These are phyloP conservation scores for Monosporozyma unispora DNA, from an alignment of 805 yeast genomes.

Conservation along the genomic window DNA sequence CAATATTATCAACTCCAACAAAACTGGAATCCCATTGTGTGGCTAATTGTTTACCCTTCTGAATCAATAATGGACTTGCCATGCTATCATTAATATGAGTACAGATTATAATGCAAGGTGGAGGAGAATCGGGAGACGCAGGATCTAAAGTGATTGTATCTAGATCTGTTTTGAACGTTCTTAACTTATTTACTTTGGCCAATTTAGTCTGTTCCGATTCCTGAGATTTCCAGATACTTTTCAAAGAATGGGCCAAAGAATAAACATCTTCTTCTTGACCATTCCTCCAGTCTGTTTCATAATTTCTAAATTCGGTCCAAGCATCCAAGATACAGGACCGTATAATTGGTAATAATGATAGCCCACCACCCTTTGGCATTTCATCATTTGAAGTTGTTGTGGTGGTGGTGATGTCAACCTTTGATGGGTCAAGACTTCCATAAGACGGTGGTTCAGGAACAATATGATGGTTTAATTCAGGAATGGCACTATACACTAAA, in stretches of 20 bases:
- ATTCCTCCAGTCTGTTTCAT: constrained; percentile 46
- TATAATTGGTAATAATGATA: constrained; percentile 34
- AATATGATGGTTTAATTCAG: constrained; percentile 34
- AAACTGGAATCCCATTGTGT: constrained; percentile 57
- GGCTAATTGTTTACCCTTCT: constrained; percentile 50
- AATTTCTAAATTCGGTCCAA: constrained; percentile 58
- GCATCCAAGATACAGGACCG: constrained; percentile 57
- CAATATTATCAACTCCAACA: constrained; percentile 48
- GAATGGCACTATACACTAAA: constrained; percentile 60
- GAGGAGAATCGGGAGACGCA: constrained; percentile 37
- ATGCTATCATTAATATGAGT: constrained; percentile 51
- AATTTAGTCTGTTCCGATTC: constrained; percentile 23
- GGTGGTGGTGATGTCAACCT: not conserved
- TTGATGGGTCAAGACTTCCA: not conserved
- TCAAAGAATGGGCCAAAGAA: constrained; percentile 48
- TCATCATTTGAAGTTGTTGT: not conserved
- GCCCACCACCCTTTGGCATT: constrained; percentile 19
- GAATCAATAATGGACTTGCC: constrained; percentile 52
- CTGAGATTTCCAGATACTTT: constrained; percentile 45
- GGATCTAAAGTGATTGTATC: constrained; percentile 31
- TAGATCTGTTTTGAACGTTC: constrained; percentile 25
- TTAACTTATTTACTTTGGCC: constrained; percentile 24
- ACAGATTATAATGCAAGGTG: constrained; percentile 61
- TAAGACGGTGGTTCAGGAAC: constrained; percentile 46
- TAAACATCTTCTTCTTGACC: constrained; percentile 64